A percentile compares a stretch with the other conserved stretches of the same genome.
Evolutionary conservation across 352 stramenopile species (phyloP).

Genomic region (Halophytophthora batemanensis): DNA sequence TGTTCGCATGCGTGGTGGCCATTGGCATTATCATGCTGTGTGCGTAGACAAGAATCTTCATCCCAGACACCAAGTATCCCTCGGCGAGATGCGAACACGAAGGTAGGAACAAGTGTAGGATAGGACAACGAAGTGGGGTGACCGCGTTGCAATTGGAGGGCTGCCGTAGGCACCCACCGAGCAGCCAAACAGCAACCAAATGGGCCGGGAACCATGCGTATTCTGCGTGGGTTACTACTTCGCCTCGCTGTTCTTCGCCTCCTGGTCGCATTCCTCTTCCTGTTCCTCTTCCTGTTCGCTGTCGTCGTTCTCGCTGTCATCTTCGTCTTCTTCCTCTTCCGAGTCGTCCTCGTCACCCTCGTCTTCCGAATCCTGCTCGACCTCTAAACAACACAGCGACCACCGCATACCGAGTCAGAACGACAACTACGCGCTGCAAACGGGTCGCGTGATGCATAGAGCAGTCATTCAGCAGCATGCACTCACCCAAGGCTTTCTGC

Average conservation of each 20-base stretch:
- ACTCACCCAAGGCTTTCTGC: slow-evolving; percentile 43
- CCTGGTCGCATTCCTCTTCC: slow-evolving; percentile 14
- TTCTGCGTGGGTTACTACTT: background rate
- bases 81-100: too few relatives aligned
- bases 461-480: background rate
- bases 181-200: too few relatives aligned
- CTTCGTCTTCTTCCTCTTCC: slow-evolving; percentile 52
- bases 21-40: slow-evolving; percentile 14
- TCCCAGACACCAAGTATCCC: too few relatives aligned
- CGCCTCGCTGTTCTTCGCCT: slow-evolving; percentile 19
- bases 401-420: background rate
- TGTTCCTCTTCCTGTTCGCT: slow-evolving; percentile 25
- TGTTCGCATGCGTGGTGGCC: slow-evolving; percentile 16
- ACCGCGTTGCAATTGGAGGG: background rate
- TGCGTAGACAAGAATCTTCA: slow-evolving; percentile 2
- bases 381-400: slow-evolving; percentile 8
- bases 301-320: slow-evolving; percentile 56
- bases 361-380: slow-evolving; percentile 30
- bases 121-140: slow-evolving; percentile 1
- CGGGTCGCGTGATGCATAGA: background rate
- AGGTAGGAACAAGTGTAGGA: slow-evolving; percentile 11
- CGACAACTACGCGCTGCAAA: background rate
- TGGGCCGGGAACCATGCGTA: too few relatives aligned
- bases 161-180: too few relatives aligned
- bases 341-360: slow-evolving; percentile 46